Conservation (phyloP, 768 basidiomycete genomes). For the Agrocybe praecox region DNA sequence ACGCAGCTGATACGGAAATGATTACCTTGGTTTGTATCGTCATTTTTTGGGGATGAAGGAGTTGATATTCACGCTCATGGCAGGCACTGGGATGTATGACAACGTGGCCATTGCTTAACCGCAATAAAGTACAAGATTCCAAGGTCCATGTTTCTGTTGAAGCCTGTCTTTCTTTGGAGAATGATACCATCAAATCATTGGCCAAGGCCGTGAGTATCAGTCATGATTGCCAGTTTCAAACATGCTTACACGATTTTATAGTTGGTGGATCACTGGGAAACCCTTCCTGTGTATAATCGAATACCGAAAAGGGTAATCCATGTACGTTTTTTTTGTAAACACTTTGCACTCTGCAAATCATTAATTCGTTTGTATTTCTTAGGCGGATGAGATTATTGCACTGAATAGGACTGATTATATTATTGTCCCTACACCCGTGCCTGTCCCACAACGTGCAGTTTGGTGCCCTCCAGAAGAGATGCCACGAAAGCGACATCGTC, state of each 20-base stretch:
- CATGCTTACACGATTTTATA: constrained; percentile 25
- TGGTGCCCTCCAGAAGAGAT: neutral
- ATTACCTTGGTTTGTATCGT: constrained; percentile 59
- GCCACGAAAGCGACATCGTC: neutral
- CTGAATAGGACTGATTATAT: neutral
- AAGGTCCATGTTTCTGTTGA: constrained; percentile 66
- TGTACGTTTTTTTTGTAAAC: constrained; percentile 18
- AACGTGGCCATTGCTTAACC: constrained; percentile 79
- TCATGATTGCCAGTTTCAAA: neutral
- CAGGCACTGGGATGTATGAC: constrained; percentile 70
- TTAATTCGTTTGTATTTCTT: too few species aligned
- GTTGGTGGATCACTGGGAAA: constrained; percentile 82
- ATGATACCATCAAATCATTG: constrained; percentile 55
- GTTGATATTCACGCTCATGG: neutral
- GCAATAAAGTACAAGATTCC: constrained; percentile 91
- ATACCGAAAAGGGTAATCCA: constrained; percentile 72
- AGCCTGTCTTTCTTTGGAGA: constrained; percentile 51
- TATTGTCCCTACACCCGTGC: neutral
- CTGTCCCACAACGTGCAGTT: neutral
- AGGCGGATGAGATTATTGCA: too few species aligned
- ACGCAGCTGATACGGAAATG: constrained; percentile 70
- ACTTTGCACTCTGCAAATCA: neutral
- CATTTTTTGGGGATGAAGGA: neutral
- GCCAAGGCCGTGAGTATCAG: constrained; percentile 63
- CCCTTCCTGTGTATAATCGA: constrained; percentile 75